These are phyloP conservation scores for Penstemon newberryi DNA, from an alignment of 257 asterid species.

Conservation along the genomic window DNA sequence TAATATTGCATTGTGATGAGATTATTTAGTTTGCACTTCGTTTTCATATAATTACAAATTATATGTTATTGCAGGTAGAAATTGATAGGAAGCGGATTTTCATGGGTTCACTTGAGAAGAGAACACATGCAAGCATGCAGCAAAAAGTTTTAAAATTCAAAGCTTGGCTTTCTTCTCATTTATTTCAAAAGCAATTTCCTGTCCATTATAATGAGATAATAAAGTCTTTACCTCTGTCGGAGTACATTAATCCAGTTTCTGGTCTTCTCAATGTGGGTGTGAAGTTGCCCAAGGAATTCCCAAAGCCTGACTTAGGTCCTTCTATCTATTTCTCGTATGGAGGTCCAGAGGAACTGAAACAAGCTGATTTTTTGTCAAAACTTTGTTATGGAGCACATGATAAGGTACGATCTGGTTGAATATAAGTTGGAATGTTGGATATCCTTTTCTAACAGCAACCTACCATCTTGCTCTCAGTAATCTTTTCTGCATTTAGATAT, in stretches of 20 bases:
- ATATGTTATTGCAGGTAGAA: constrained; percentile 67
- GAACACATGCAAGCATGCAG: constrained; percentile 62
- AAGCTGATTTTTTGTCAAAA: constrained; percentile 67
- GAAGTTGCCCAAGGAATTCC: constrained; percentile 65
- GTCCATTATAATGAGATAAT: constrained; percentile 68
- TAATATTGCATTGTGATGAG: constrained; percentile 5
- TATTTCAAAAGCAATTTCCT: constrained; percentile 82
- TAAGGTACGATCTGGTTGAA: constrained; percentile 48
- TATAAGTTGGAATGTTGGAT: constrained; percentile 10
- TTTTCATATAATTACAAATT: constrained; percentile 17
- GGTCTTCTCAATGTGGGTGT: constrained; percentile 81
- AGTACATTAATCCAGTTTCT: constrained; percentile 71
- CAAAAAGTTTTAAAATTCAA: constrained; percentile 64
- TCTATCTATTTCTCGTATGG: constrained; percentile 75
- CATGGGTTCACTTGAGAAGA: constrained; percentile 79
- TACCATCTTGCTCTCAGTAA: constrained; percentile 5
- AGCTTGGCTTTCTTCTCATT: constrained; percentile 77
- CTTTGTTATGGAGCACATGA: constrained; percentile 81
- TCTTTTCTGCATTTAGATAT: constrained; percentile 17
- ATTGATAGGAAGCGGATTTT: constrained; percentile 61
- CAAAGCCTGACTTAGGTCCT: constrained; percentile 80
- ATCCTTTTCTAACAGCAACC: constrained; percentile 22
- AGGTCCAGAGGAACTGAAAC: constrained; percentile 68
- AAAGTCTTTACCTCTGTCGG: constrained; percentile 77
- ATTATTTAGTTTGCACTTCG: constrained; percentile 15